Evolutionary conservation across 1,139 yeast species (phyloP), one percentile per base, ranked within the genome.

Genomic region (Taphrina populina): DNA sequence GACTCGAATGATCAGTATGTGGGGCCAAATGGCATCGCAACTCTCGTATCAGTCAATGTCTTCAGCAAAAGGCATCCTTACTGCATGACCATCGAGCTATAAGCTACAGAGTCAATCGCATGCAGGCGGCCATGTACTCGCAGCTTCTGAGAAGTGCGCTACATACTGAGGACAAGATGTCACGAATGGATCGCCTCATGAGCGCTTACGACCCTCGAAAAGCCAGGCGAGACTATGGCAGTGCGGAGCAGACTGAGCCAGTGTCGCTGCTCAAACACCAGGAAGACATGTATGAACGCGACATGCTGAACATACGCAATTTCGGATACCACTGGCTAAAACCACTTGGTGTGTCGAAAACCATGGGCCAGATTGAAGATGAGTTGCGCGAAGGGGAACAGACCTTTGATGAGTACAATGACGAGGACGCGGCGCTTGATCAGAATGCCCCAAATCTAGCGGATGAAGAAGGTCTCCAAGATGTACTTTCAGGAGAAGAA

Each of bases 311-410:
- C 13, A 43, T 43, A 17, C 35, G 47, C 21, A 43, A 43, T 13
- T 43, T 43, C 21, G 47, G 47, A 4, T 43, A 30, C 32, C 47
- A 43, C 29, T 43, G 47, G 47, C 47, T 43, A 27, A 29, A 43
- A 13, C 47, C 47, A 2, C 6, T 43, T 10, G 47, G 47, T 2
- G 32, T 19, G n/a, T 30, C 47, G 17, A 43, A 43, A 37, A 43
- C 47, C 15, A 43, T 43, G 47, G 47, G 47, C 4, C 47, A 43
- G 20, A 43, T 43, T 11, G 47, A 24, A 29, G 47, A 43, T 13
- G 47, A 43, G 15, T 35, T 17, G n/a, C 47, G 47, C 7, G 47
- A 43, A 29, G 20, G 29, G 4, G 37, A 43, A 2, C 37, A 43
- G 5, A 19, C 37, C 4, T 43, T 30, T 11, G 47, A 43, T n/a